These are phyloP conservation scores for Mycosphaerella sp. DNA, from an alignment of 2,329 filamentous ascomycete species.

Conservation along the genomic window DNA sequence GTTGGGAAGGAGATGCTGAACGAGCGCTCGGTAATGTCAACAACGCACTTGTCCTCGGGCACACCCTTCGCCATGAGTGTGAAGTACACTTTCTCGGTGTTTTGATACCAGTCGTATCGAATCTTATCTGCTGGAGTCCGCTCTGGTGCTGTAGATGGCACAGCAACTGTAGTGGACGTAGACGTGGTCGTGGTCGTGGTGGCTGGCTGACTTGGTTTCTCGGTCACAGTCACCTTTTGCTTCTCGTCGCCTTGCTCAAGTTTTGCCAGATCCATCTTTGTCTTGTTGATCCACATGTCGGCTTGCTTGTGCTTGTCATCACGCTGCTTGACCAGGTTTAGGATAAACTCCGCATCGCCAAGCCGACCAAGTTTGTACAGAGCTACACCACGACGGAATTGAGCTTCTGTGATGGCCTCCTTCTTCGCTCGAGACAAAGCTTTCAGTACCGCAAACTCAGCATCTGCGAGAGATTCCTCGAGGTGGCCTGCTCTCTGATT, in stretches of 20 bases:
- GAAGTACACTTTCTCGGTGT: conserved; percentile 53
- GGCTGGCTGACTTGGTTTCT: conserved; percentile 45
- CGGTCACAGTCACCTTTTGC: conserved; percentile 41
- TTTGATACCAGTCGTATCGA: conserved; percentile 65
- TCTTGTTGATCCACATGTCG: conserved; percentile 54
- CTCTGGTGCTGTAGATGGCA: conserved; percentile 7
- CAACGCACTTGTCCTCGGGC: conserved; percentile 48
- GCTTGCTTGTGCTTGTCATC: conserved; percentile 49
- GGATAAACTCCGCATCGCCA: conserved; percentile 68
- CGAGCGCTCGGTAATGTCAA: conserved; percentile 45
- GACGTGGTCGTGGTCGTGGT: neutral
- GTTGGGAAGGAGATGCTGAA: conserved; percentile 55
- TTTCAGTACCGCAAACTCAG: conserved; percentile 49
- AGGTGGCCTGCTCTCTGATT: conserved; percentile 57
- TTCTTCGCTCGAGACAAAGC: conserved; percentile 69
- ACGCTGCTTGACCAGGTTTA: conserved; percentile 51
- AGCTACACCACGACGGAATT: conserved; percentile 71
- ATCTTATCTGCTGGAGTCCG: conserved; percentile 52
- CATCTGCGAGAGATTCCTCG: conserved; percentile 40
- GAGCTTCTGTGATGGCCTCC: conserved; percentile 70
- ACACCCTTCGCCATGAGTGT: conserved; percentile 61
- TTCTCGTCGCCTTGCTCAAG: conserved; percentile 47
- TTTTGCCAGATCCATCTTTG: conserved; percentile 46
- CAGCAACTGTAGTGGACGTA: neutral
- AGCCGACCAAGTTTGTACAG: conserved; percentile 63